A percentile compares a stretch with the other conserved stretches of the same genome.
phyloP scores from a whole-genome alignment of 768 basidiomycete genomes.

The Serendipita indica region DNA sequence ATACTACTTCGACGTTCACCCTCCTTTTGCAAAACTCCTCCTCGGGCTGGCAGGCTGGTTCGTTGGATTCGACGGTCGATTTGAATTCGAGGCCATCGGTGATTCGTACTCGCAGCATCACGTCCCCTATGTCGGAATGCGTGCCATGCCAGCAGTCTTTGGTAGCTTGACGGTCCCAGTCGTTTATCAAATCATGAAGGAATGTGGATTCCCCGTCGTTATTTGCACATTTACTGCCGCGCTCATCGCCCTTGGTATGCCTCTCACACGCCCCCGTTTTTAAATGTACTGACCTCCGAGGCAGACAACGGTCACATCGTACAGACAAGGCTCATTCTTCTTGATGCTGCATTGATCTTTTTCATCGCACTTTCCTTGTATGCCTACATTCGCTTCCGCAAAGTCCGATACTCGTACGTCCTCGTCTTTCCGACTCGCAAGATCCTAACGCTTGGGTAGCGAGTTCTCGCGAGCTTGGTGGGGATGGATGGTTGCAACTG shows the following conservation, averaged over 20 bases:
- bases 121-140: slow-evolving; percentile 89
- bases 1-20: slow-evolving; percentile 99
- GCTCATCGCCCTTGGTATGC: slow-evolving; percentile 76
- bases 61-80: slow-evolving; percentile 88
- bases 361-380: slow-evolving; percentile 93
- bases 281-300: neutral
- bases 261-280: neutral
- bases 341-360: slow-evolving; percentile 87
- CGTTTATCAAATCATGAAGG: slow-evolving; percentile 94
- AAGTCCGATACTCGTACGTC: slow-evolving; percentile 69
- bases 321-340: slow-evolving; percentile 90
- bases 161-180: slow-evolving; percentile 82
- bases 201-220: slow-evolving; percentile 86
- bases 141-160: slow-evolving; percentile 80
- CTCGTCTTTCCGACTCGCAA: neutral
- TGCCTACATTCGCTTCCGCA: slow-evolving; percentile 85
- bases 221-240: slow-evolving; percentile 81
- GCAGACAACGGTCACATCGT: slow-evolving; percentile 91
- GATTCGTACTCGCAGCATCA: slow-evolving; percentile 77
- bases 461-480: slow-evolving; percentile 88
- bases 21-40: slow-evolving; percentile 89
- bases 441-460: slow-evolving; percentile 27
- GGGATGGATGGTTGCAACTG: slow-evolving; percentile 83
- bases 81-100: slow-evolving; percentile 89
- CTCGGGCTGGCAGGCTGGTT: slow-evolving; percentile 93